Evolutionary conservation across 2,329 filamentous ascomycete genomes (phyloP).

Genomic region (Botryotinia narcissicola): DNA sequence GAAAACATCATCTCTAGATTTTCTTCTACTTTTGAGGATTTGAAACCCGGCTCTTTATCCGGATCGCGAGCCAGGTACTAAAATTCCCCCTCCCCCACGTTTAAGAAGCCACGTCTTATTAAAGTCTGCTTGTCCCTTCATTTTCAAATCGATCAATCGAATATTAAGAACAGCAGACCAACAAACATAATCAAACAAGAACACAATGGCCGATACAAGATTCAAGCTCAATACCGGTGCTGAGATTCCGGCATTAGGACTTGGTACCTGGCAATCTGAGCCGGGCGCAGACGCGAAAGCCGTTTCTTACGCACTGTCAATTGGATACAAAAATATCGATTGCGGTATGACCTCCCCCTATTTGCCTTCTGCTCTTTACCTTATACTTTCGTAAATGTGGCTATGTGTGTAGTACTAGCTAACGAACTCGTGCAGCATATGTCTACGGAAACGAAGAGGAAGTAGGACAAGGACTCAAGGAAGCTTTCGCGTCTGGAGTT

Average conservation of each 20-base stretch:
- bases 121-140: background rate
- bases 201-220: slow-evolving; percentile 23
- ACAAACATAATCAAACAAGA: background rate
- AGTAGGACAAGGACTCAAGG: slow-evolving; percentile 73
- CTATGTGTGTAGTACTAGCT: slow-evolving; percentile 41
- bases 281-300: slow-evolving; percentile 43
- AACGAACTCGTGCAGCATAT: slow-evolving; percentile 51
- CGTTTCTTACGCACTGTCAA: slow-evolving; percentile 42
- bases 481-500: slow-evolving; percentile 63
- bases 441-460: slow-evolving; percentile 81
- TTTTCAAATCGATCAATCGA: background rate
- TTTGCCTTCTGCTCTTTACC: background rate
- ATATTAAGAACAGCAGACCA: background rate
- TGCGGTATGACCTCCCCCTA: slow-evolving; percentile 20
- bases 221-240: slow-evolving; percentile 40
- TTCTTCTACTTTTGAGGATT: background rate
- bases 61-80: background rate
- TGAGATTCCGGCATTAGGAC: slow-evolving; percentile 42
- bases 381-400: background rate
- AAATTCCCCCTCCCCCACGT: background rate
- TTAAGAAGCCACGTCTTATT: slow-evolving; percentile 7
- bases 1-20: background rate
- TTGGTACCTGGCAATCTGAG: slow-evolving; percentile 46
- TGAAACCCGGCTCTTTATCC: background rate
- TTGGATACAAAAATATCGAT: slow-evolving; percentile 55